Conservation (phyloP, 106 monocot genomes). For the Dioscorea dumetorum region DNA sequence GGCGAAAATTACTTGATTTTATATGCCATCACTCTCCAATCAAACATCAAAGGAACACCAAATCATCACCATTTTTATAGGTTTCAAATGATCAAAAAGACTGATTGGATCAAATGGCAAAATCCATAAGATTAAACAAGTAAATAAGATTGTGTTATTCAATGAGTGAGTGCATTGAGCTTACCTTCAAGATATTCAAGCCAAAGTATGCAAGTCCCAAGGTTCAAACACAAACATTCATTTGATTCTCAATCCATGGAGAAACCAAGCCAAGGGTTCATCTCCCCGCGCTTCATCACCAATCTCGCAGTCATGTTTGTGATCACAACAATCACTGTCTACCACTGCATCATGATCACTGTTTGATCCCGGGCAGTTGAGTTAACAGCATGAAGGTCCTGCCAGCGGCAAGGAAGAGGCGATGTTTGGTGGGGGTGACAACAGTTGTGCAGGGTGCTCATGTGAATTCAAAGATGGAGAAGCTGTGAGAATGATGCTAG, state of each 20-base stretch:
- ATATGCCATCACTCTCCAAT: too few species aligned
- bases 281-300: not conserved
- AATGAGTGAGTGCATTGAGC: too few species aligned
- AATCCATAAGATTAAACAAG: too few species aligned
- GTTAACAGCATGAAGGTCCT: not conserved
- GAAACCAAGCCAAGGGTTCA: conserved; percentile 3
- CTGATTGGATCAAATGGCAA: too few species aligned
- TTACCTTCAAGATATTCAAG: not conserved
- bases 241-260: conserved; percentile 20
- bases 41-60: too few species aligned
- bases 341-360: conserved; percentile 3
- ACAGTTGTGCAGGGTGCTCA: conserved; percentile 30
- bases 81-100: too few species aligned
- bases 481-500: conserved; percentile 18
- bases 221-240: not conserved
- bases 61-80: too few species aligned
- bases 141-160: too few species aligned
- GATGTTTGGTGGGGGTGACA: not conserved
- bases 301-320: conserved; percentile 9
- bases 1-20: too few species aligned
- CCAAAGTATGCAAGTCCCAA: conserved; percentile 9
- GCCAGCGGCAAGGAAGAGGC: not conserved
- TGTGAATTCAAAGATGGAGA: conserved; percentile 26
- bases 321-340: not conserved
- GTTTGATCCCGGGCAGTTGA: not conserved